Evolutionary conservation across 495 filamentous ascomycete genomes (phyloP), one percentile per base, ranked within the genome.

Genomic region (Sphaerosporella brunnea): DNA sequence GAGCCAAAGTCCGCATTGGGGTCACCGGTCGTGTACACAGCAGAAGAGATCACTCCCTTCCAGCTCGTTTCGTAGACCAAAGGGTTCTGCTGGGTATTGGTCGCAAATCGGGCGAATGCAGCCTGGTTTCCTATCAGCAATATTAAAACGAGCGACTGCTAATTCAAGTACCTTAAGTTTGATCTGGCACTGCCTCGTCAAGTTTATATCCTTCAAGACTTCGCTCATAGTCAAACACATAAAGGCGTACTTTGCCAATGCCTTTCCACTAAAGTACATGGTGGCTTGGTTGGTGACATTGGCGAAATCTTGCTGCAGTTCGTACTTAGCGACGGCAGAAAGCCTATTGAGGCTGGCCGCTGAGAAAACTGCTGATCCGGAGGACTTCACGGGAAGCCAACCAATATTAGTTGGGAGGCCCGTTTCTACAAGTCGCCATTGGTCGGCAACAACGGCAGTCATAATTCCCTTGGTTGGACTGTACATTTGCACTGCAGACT

Each of bases 221-320:
- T 80, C 71, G 52, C 78, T 69, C 19, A 82, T 66, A 0, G 77
- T 75, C 60, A 82, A 79, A 34, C 82, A 66, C 19, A 90, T 66
- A 11, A 65, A 68, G 2, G 85, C 87, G 61, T 90, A 93, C 57
- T 95, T 95, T 52, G 80, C 82, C 7, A 95, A 65, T 0, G 79
- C 84, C 69, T 97, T 97, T 52, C 88, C 88, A 52, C 80, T 79
- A 60, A 82, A 97, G 64, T 97, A 97, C 80, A 95, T 92, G 51
- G 81, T 92, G 43, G 34, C 43, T 8, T 34, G 28, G 28, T 46
- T 34, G n/a, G 11, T 46, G 26, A 46, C 11, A 34, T 15, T 59
- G 19, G 65, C 57, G 42, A 94, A 79, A 55, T 87, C 71, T 60
- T 92, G 75, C 7, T 69, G 63, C 0, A 92, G 62, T 62, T 97